A percentile compares a stretch with the other conserved stretches of the same genome.
These are phyloP conservation scores for Lecanicillium sp. DNA, from an alignment of 2,329 filamentous ascomycete genomes.

Conservation along the genomic window DNA sequence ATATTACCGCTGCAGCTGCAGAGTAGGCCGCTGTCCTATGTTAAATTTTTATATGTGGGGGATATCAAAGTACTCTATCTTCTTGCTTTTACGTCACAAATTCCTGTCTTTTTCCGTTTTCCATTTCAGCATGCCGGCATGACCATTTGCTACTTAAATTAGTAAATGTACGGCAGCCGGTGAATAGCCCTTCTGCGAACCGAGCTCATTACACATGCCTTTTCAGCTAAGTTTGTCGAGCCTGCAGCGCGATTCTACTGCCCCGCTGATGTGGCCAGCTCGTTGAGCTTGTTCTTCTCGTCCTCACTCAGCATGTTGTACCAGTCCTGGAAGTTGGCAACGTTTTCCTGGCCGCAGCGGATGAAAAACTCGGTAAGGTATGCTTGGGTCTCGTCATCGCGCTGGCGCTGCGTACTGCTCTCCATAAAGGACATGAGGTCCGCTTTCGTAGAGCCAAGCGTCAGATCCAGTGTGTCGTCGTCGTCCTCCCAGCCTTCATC, in stretches of 20 bases:
- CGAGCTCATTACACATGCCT: no score
- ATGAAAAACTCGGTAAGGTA: constrained; percentile 80
- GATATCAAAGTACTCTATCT: no score
- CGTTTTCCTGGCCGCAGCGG: constrained; percentile 44
- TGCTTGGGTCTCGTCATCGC: constrained; percentile 83
- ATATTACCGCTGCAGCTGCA: no score
- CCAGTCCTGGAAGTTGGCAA: constrained; percentile 48
- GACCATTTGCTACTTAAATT: no score
- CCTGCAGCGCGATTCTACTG: constrained; percentile 15
- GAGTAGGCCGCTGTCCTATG: no score
- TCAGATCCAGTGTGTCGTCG: constrained; percentile 67
- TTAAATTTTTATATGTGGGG: no score
- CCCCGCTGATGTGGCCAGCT: constrained; percentile 33
- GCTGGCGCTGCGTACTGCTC: constrained; percentile 50
- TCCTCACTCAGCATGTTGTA: constrained; percentile 46
- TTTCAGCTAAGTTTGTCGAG: no score
- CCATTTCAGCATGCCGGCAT: no score
- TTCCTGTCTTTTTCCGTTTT: no score
- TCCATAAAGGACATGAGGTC: constrained; percentile 76
- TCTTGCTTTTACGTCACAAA: no score
- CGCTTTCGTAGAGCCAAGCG: constrained; percentile 55
- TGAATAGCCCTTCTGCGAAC: no score
- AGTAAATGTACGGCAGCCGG: no score
- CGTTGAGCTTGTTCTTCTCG: constrained; percentile 48
- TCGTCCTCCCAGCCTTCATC: constrained; percentile 90